Base-by-base conservation (phyloP, 306 rosid species). In the Glycine soja region DNA sequence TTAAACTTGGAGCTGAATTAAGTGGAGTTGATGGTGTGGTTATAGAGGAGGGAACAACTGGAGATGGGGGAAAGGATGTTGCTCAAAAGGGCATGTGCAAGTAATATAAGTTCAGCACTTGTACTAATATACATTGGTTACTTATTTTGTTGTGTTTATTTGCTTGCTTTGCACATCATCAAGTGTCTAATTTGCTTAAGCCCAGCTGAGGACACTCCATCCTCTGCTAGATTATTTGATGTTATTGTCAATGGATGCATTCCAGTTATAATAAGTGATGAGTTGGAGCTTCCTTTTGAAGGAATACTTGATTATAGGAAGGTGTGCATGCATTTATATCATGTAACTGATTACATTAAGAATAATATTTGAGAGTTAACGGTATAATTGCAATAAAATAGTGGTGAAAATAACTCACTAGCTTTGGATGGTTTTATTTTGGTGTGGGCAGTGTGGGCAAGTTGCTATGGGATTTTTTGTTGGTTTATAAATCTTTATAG, bases 131-230 rank as follows among this genome's bases (percentile, higher is more conserved):
- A 11, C 40, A 65, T 51, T 70, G 47, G 0, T 50, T 76, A 8
- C 72, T 42, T 78, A 6, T n/a, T 56, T 46, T 65, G 56, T 76
- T 73, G 53, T 81, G 74, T 71, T 75, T 74, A 56, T 58, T 81
- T 46, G 78, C 18, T 68, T 75, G 36, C 74, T 24, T 82, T 80
- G 75, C 74, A 71, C 61, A 61, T 73, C 56, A 38, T 75, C 91
- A 93, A 98, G 90, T 93, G 98, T 82, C n/a, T 87, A 53, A 93
- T 91, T 89, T 95, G 98, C 92, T 70, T 95, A 81, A 90, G 83
- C 82, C 99, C 99, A n/a, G 99, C 99, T 47, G 99, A 98, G 15
- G 99, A 95, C 87, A 95, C 99, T 77, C 99, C 99, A 79, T 95
- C 99, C 19, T 95, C 98, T 53, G 99, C 99, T 61, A 91, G 99